Base-by-base conservation (phyloP, 2,329 filamentous ascomycete genomes). In the Fusarium falciforme region DNA sequence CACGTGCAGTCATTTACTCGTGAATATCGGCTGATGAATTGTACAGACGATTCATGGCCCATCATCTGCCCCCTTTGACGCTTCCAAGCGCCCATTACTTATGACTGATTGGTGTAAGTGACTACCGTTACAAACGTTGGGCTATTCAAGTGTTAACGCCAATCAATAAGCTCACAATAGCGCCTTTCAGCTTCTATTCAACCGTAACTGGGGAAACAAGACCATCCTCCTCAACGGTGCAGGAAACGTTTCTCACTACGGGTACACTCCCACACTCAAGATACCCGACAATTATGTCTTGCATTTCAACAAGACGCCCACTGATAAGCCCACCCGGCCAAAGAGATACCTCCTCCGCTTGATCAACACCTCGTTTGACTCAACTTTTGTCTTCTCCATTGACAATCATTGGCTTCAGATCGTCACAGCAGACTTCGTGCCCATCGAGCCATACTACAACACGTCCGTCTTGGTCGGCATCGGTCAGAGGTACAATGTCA, bases 401-500 rank as follows among this genome's bases (percentile, higher is more conserved):
- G 76, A 78, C 9, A 75, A 77, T 4, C 76, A 77, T n/a, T 70
- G 68, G 59, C 66, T 77, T 3, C 68, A 71, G 1, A 61, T 77
- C 4, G 66, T 75, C 4, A 42, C 74, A 0, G 29, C 72, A 3
- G 76, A 77, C 12, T 77, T 77, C 8, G 74, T 76, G 0, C 76
- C 76, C 0, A 72, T 77, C 2, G 62, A 74, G 4, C 76, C 76
- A 0, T 76, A 77, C 7, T 69, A 64, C 22, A 68, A 65, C 14
- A 62, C 72, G 0, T 73, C 68, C 0, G 49, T 77, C 1, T 22
- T 76, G 33, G 58, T 77, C 0, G 75, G 75, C 0, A 77, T 77
- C 0, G 76, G 75, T 1, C 74, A 76, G 17, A 61, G 75, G 0
- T 77, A 77, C 22, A 72, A 77, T 12, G 66, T 77, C 9, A 73